Conservation (phyloP, 768 basidiomycete genomes). For the Dendrothele bispora region DNA sequence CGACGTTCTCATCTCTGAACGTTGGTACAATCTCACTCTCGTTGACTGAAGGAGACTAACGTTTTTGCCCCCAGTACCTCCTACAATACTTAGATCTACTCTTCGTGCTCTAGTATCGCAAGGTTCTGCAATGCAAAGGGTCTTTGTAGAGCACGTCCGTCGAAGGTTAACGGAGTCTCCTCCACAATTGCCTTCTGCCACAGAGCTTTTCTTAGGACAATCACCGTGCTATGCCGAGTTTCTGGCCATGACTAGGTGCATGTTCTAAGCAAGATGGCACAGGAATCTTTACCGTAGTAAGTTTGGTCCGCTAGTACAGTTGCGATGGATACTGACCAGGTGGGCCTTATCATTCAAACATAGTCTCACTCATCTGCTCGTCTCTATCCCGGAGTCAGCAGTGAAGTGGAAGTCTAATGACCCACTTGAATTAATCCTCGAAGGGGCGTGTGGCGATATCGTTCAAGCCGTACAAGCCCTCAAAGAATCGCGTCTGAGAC, state of each 20-base stretch:
- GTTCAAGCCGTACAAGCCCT: constrained; percentile 9
- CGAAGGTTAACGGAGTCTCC: not conserved
- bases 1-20: constrained; percentile 9
- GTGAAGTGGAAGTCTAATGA: constrained; percentile 1
- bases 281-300: constrained; percentile 7
- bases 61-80: constrained; percentile 2
- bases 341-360: too few species aligned
- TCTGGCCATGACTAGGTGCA: constrained; percentile 1
- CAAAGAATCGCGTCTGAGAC: constrained; percentile 9
- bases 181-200: not conserved
- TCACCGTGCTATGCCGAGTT: constrained; percentile 2
- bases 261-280: constrained; percentile 7
- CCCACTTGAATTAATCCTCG: not conserved
- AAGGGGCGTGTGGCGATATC: constrained; percentile 1
- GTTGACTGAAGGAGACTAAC: not conserved
- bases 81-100: constrained; percentile 1
- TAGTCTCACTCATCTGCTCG: constrained; percentile 3
- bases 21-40: not conserved
- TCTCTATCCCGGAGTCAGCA: not conserved
- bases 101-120: constrained; percentile 7
- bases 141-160: constrained; percentile 7
- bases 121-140: not conserved
- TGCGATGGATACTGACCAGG: too few species aligned
- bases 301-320: too few species aligned
- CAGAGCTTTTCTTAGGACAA: constrained; percentile 2